These are phyloP conservation scores for Solanum chacoense DNA, from an alignment of 305 asterid species.

Conservation along the genomic window DNA sequence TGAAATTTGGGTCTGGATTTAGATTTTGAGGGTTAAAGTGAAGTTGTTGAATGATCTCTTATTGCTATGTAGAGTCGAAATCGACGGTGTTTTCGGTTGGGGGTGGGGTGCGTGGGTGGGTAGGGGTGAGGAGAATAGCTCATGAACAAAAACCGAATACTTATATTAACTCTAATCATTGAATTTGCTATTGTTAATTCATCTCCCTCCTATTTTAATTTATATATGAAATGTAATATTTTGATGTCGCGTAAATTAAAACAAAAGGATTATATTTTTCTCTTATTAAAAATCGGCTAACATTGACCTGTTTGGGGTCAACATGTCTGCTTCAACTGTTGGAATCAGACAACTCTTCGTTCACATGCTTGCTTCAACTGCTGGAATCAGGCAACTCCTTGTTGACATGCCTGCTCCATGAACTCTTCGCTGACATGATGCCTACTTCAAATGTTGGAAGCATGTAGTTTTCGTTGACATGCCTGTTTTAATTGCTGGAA, in stretches of 20 bases:
- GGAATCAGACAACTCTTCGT: no score
- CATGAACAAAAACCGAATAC: not conserved
- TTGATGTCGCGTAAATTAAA: not conserved
- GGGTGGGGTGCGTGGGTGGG: not conserved
- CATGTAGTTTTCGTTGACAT: no score
- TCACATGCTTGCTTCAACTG: no score
- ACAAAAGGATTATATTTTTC: no score
- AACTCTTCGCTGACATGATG: no score
- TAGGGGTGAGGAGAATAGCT: not conserved
- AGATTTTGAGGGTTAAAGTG: not conserved
- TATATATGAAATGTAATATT: no score
- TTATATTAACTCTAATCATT: not conserved
- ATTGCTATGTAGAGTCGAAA: not conserved
- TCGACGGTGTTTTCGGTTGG: not conserved
- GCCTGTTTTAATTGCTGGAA: no score
- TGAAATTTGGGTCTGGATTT: not conserved
- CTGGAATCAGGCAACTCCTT: no score
- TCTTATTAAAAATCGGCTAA: no score
- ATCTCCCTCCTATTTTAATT: not conserved
- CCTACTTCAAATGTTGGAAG: no score
- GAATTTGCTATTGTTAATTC: not conserved
- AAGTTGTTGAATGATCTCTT: slow-evolving; percentile 3
- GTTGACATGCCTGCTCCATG: no score
- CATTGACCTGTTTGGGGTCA: not conserved
- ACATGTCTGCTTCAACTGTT: no score